Evolutionary conservation across 371 early-diverging fungal species (phyloP).

Genomic region (Mortierella sp.): DNA sequence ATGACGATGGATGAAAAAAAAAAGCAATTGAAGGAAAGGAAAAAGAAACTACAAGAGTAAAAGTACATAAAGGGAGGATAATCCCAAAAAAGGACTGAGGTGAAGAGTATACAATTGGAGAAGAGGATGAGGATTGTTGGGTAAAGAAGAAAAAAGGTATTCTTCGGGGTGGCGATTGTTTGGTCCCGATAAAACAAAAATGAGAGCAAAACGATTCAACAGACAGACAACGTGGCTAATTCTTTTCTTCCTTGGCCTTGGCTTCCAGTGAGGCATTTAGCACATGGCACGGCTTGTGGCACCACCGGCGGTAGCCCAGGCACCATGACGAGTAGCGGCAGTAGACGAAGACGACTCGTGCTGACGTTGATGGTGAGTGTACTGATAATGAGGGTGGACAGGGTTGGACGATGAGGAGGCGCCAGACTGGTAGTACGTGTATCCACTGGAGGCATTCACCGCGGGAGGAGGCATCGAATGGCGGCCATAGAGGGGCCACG

Average conservation of each 20-base stretch:
- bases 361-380: slow-evolving; percentile 8
- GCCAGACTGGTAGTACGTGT: slow-evolving; percentile 12
- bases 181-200: background rate
- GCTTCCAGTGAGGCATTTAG: slow-evolving; percentile 7
- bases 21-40: background rate
- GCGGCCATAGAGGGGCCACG: slow-evolving; percentile 31
- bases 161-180: background rate
- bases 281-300: slow-evolving; percentile 42
- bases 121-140: background rate
- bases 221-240: slow-evolving; percentile 9
- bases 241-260: background rate
- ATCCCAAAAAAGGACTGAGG: background rate
- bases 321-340: slow-evolving; percentile 9
- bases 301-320: slow-evolving; percentile 10
- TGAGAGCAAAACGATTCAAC: background rate
- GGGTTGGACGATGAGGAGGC: background rate
- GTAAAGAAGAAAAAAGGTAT: slow-evolving; percentile 2
- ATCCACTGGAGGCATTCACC: background rate
- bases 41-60: slow-evolving; percentile 11
- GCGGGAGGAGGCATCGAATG: slow-evolving; percentile 39
- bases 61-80: background rate
- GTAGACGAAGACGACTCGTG: background rate
- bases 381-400: slow-evolving; percentile 22
- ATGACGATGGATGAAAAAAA: background rate
- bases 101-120: background rate